These are phyloP conservation scores for Aspergillus candidus DNA, from an alignment of 2,329 filamentous ascomycete genomes.

Conservation along the genomic window DNA sequence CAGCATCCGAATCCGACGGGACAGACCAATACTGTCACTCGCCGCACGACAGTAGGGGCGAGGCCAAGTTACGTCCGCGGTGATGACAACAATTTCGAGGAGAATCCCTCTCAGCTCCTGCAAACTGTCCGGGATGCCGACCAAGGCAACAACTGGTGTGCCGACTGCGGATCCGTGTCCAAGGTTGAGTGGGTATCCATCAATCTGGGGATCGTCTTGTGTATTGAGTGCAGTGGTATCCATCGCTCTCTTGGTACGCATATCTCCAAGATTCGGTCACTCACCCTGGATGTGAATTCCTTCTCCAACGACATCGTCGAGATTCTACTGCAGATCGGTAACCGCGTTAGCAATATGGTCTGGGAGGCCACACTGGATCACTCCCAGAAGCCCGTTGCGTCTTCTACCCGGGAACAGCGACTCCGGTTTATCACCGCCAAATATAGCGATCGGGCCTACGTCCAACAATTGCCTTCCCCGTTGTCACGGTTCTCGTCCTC, in stretches of 20 bases:
- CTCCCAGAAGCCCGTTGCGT: slow-evolving; percentile 64
- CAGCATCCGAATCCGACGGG: slow-evolving; percentile 45
- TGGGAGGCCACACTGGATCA: slow-evolving; percentile 85
- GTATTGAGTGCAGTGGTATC: slow-evolving; percentile 96
- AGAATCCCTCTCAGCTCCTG: slow-evolving; percentile 77
- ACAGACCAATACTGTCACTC: slow-evolving; percentile 57
- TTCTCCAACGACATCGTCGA: slow-evolving; percentile 98
- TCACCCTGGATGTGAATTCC: slow-evolving; percentile 90
- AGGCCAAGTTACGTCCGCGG: slow-evolving; percentile 66
- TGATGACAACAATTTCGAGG: slow-evolving; percentile 67
- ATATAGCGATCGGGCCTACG: slow-evolving; percentile 77
- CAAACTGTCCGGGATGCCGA: slow-evolving; percentile 84
- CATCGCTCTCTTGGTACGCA: slow-evolving; percentile 94
- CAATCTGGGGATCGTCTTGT: slow-evolving; percentile 91
- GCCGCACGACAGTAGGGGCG: slow-evolving; percentile 87
- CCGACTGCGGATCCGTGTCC: slow-evolving; percentile 82
- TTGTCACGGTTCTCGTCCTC: slow-evolving; percentile 70
- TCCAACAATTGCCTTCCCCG: slow-evolving; percentile 66
- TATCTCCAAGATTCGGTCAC: slow-evolving; percentile 92
- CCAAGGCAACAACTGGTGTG: slow-evolving; percentile 87
- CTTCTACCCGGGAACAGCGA: slow-evolving; percentile 80
- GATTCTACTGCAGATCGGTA: slow-evolving; percentile 82
- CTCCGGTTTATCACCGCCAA: slow-evolving; percentile 94
- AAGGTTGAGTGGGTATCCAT: slow-evolving; percentile 99
- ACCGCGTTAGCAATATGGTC: slow-evolving; percentile 90